These are phyloP conservation scores for Monilinia vaccinii-corymbosi DNA, from an alignment of 2,329 filamentous ascomycete species.

Conservation along the genomic window DNA sequence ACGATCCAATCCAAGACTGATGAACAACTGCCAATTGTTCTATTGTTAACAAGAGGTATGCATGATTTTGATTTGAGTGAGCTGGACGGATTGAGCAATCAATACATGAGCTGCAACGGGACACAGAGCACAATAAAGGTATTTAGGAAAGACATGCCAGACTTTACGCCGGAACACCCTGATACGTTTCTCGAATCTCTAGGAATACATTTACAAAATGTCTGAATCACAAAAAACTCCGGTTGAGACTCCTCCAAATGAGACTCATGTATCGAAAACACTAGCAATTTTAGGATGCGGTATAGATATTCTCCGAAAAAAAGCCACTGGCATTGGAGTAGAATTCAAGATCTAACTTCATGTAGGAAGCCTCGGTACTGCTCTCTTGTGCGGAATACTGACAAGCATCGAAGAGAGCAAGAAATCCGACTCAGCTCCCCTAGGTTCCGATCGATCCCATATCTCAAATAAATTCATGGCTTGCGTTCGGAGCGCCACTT, in stretches of 20 bases:
- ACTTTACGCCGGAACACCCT: background rate
- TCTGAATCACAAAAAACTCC: background rate
- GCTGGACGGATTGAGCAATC: background rate
- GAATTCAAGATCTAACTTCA: background rate
- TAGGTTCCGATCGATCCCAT: background rate
- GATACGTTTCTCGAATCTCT: background rate
- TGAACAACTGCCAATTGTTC: background rate
- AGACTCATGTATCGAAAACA: background rate
- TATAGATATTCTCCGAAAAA: background rate
- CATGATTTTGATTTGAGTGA: background rate
- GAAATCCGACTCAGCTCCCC: background rate
- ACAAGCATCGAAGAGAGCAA: slow-evolving; percentile 6
- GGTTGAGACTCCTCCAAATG: background rate
- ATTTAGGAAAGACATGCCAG: background rate
- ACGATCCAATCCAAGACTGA: background rate
- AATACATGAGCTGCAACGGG: background rate
- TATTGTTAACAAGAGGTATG: background rate
- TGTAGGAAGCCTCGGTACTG: slow-evolving; percentile 7
- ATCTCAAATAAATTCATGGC: slow-evolving; percentile 4
- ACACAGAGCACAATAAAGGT: background rate
- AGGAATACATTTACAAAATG: background rate
- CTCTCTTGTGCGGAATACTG: slow-evolving; percentile 5
- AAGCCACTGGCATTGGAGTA: background rate
- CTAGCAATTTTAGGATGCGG: slow-evolving; percentile 9
- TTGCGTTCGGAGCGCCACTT: slow-evolving; percentile 39